phyloP scores from a whole-genome alignment of 768 basidiomycete genomes.

The Amanita rubescens region DNA sequence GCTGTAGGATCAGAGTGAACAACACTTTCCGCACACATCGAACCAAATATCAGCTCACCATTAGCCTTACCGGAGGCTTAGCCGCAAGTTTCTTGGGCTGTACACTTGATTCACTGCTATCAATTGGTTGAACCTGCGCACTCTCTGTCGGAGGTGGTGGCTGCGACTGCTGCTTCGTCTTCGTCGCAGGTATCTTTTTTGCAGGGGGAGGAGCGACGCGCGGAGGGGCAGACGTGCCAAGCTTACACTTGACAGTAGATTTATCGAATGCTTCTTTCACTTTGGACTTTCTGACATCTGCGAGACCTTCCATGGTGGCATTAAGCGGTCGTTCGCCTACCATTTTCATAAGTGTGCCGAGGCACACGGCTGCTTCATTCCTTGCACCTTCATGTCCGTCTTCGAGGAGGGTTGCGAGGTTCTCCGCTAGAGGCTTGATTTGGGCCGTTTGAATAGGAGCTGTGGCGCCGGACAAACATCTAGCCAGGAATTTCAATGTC shows the following conservation, averaged over 20 bases:
- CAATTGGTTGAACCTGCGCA: conserved; percentile 30
- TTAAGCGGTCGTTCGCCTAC: conserved; percentile 89
- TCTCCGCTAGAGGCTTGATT: conserved; percentile 76
- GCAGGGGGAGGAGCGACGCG: conserved; percentile 34
- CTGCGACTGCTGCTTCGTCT: conserved; percentile 11
- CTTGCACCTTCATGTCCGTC: conserved; percentile 87
- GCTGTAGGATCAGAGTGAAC: conserved; percentile 22
- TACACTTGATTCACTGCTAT: conserved; percentile 31
- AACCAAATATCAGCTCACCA: conserved; percentile 22
- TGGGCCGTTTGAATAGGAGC: conserved; percentile 65
- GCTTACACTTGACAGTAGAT: conserved; percentile 86
- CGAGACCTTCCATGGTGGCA: conserved; percentile 76
- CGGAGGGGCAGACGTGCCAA: conserved; percentile 46
- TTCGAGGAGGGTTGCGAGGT: conserved; percentile 68
- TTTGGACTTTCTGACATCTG: conserved; percentile 84
- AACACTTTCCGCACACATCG: conserved; percentile 8
- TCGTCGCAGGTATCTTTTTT: conserved; percentile 22
- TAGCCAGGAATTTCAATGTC: conserved; percentile 76
- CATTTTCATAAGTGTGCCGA: conserved; percentile 95
- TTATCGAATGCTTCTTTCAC: conserved; percentile 92
- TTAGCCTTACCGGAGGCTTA: conserved; percentile 45
- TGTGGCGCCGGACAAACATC: conserved; percentile 67
- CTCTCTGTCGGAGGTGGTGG: conserved; percentile 19
- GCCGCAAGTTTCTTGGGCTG: conserved; percentile 35
- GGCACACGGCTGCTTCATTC: conserved; percentile 78